Evolutionary conservation across 148 eudicot species (phyloP).

Genomic region (Tetragonia tetragonoides): DNA sequence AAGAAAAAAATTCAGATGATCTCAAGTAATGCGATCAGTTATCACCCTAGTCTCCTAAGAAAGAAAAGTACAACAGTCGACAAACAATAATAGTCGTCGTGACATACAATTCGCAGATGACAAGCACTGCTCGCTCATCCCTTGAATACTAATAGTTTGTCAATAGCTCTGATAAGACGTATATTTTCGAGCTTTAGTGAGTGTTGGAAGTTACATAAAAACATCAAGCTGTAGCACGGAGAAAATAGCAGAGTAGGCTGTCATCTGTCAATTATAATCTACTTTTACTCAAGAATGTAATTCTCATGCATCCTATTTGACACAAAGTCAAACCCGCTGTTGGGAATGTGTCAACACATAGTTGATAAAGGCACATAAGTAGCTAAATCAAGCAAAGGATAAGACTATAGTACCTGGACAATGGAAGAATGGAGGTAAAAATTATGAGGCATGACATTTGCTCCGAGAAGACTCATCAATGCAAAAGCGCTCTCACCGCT

Average conservation of each 20-base stretch:
- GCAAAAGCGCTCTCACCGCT: slow-evolving; percentile 83
- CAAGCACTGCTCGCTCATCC: neutral
- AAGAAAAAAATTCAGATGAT: neutral
- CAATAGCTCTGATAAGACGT: neutral
- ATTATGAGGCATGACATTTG: slow-evolving; percentile 88
- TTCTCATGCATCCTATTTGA: too few relatives aligned
- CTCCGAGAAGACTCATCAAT: slow-evolving; percentile 93
- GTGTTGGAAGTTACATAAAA: too few relatives aligned
- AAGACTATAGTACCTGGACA: slow-evolving; percentile 58
- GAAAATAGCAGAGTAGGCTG: too few relatives aligned
- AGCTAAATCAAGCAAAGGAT: slow-evolving; percentile 16
- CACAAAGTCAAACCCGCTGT: neutral
- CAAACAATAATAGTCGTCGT: neutral
- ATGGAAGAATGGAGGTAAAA: slow-evolving; percentile 92
- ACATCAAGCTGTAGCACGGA: too few relatives aligned
- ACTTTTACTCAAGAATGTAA: too few relatives aligned
- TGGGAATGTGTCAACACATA: neutral
- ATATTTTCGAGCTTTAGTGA: too few relatives aligned
- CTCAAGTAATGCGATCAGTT: neutral
- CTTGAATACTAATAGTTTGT: neutral
- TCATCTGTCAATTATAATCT: too few relatives aligned
- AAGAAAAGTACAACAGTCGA: neutral
- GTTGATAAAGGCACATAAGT: slow-evolving; percentile 5
- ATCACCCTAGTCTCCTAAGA: neutral
- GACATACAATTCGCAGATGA: neutral